Base-by-base conservation (phyloP, 208 protist genomes). In the Trypanosoma scelopori region DNA sequence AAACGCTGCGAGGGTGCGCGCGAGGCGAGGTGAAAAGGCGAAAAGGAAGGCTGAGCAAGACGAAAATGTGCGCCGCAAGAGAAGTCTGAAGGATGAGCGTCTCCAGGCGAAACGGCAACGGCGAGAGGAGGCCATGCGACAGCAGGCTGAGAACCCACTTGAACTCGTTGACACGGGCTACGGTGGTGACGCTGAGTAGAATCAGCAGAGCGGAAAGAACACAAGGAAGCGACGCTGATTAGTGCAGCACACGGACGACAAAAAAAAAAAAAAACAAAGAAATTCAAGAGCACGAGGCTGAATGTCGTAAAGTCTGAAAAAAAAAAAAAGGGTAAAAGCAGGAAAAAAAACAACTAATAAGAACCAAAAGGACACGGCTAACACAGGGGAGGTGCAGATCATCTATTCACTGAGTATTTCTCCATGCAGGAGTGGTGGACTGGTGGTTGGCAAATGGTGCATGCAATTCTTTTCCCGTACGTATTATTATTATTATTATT, bases 11-110 rank as follows among this genome's bases (percentile, higher is more conserved):
- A 89, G 85, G 74, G 87, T 95, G 56, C 86, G 82, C 12, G 49
- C 85, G 23, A 79, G 79, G 56, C 79, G 76, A 64, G 66, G 56
- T 13, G 85, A 91, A 60, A 90, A 90, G 76, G 72, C 80, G 35
- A 84, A 87, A 68, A 82, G 90, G 22, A 76, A 78, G 16, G 86
- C 85, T 7, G 72, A 85, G 50, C 90, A 95, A 67, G 87, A 95
- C 50, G 81, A 76, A n/a, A 92, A 93, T 55, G 90, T 95, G 23
- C 74, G 79, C 39, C 73, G 78, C 25, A 95, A 95, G 61, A 51
- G 76, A 23, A 47, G 69, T 42, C 45, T 52, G 49, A 55, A 59
- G 49, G 85, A 91, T 25, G 87, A 91, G 20, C 81, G 81, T 59
- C 51, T 84, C 9, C 76, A 80, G 61, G 57, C 53, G 27, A 95